These are phyloP conservation scores for Spiromastix sp. DNA, from an alignment of 2,329 filamentous ascomycete species.

Conservation along the genomic window DNA sequence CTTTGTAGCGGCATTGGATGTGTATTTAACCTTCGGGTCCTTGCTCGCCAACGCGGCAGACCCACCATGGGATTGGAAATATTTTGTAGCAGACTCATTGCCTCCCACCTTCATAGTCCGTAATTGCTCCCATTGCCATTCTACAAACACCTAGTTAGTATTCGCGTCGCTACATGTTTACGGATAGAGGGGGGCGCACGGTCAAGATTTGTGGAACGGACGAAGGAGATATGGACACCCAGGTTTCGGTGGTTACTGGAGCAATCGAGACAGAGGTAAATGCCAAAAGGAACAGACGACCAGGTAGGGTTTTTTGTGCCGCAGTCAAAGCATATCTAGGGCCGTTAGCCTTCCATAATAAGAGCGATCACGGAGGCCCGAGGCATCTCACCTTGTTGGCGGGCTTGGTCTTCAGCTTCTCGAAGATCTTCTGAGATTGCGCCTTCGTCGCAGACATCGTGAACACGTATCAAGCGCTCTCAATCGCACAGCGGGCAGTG, in stretches of 20 bases:
- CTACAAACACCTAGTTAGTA: conserved; percentile 33
- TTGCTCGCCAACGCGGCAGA: conserved; percentile 91
- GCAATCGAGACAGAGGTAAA: conserved; percentile 97
- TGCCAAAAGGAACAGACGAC: conserved; percentile 94
- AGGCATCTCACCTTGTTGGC: conserved; percentile 70
- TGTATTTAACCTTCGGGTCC: conserved; percentile 94
- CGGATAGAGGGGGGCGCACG: conserved; percentile 49
- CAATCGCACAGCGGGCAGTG: too few species aligned
- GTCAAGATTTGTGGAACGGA: conserved; percentile 95
- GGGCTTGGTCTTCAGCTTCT: conserved; percentile 88
- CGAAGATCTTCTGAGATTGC: conserved; percentile 94
- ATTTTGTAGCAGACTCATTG: conserved; percentile 96
- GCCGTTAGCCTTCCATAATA: conserved; percentile 15
- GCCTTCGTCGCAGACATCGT: conserved; percentile 71
- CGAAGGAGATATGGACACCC: conserved; percentile 97
- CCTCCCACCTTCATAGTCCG: conserved; percentile 97
- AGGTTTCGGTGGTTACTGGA: conserved; percentile 95
- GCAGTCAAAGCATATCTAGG: conserved; percentile 94
- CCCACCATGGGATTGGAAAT: conserved; percentile 93
- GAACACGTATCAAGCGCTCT: too few species aligned
- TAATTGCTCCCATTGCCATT: conserved; percentile 99
- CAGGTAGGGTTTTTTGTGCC: conserved; percentile 95
- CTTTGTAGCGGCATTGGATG: conserved; percentile 82
- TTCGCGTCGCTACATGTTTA: conserved; percentile 1
- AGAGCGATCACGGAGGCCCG: conserved; percentile 11